phyloP scores from a whole-genome alignment of 2,329 filamentous ascomycete genomes.

The Oidium heveae region DNA sequence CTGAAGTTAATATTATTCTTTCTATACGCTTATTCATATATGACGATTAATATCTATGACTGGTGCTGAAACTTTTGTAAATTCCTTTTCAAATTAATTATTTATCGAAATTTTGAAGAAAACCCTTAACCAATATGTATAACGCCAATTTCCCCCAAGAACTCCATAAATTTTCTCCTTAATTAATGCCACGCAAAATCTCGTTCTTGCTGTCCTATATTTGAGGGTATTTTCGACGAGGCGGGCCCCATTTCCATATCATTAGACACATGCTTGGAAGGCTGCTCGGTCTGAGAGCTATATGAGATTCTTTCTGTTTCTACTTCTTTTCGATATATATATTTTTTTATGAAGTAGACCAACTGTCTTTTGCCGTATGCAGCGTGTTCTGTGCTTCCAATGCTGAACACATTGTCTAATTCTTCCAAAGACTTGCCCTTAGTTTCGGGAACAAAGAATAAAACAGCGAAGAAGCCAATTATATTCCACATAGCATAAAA shows the following conservation, averaged over 20 bases:
- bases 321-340: neutral
- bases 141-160: too few species aligned
- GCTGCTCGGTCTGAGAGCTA: neutral
- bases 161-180: too few species aligned
- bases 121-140: too few species aligned
- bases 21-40: too few species aligned
- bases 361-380: slow-evolving; percentile 17
- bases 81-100: too few species aligned
- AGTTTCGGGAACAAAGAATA: slow-evolving; percentile 30
- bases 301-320: neutral
- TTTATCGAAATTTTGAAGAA: too few species aligned
- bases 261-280: neutral
- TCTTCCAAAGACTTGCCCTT: slow-evolving; percentile 19
- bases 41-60: too few species aligned
- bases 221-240: neutral
- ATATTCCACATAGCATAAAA: slow-evolving; percentile 30
- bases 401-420: slow-evolving; percentile 23
- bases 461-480: slow-evolving; percentile 27
- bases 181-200: too few species aligned
- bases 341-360: neutral
- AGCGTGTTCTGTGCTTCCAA: slow-evolving; percentile 8
- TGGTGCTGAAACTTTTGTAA: too few species aligned
- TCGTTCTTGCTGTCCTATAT: too few species aligned
- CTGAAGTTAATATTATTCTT: too few species aligned
- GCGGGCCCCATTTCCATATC: neutral